Evolutionary conservation across 331 rosid genomes (phyloP), one percentile per base, ranked within the genome.

Genomic region (Cydonia oblonga): DNA sequence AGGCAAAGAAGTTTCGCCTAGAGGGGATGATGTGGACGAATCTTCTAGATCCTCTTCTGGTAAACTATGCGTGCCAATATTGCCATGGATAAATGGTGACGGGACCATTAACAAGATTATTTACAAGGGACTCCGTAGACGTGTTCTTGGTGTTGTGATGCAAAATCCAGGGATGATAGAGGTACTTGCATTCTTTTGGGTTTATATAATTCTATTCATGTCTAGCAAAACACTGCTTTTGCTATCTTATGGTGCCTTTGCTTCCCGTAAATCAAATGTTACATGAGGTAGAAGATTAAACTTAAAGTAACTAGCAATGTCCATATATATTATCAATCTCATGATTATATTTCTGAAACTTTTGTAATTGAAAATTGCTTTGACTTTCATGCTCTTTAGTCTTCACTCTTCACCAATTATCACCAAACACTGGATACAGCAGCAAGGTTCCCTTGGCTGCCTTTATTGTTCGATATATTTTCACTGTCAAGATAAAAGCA

Each of bases 21-120:
- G 78, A 71, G 74, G 30, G 4, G 78, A 82, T 58, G 66, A 62
- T 61, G 87, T 64, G 52, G 78, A 69, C 69, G 86, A 84, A 72
- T 77, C 57, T 13, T 76, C 64, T 16, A 25, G 49, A 14, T 33
- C 80, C 61, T 79, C 89, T 74, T 74, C 76, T 49, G 83, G 69
- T 84, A 88, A 80, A 65, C 68, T 68, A 35, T 84, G 85, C 71
- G 67, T 88, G 81, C 96, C 98, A 56, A 89, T 95, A 86, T 79
- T 91, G 66, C 97, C 99, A 44, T 95, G 97, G 99, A 84, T 89
- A 60, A 95, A 91, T 82, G 99, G 97, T 80, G 99, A 95, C 72
- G 99, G 99, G 70, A 84, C 87, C 16, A 66, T 84, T 76, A 95
- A 95, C 84, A 76, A 79, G 58, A 69, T 87, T 66, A 90, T 95